phyloP scores from a whole-genome alignment of 1,284 basidiomycete species.

The Heterobasidion parviporum region DNA sequence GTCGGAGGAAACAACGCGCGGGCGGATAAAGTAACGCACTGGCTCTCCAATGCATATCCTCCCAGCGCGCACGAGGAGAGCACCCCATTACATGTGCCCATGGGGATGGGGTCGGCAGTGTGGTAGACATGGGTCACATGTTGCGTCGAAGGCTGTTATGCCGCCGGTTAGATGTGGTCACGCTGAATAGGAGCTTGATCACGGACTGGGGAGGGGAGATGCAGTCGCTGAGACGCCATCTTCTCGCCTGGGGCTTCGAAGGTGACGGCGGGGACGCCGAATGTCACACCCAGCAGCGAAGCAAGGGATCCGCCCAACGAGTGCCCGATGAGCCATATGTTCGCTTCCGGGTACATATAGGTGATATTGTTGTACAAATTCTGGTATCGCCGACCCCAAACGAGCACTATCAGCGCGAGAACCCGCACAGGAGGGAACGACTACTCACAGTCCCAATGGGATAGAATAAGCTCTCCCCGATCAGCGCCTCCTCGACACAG shows the following conservation, averaged over 20 bases:
- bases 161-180: background rate
- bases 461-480: constrained; percentile 87
- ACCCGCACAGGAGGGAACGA: constrained; percentile 1
- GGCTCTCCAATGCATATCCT: constrained; percentile 75
- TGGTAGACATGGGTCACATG: constrained; percentile 82
- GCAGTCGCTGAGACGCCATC: constrained; percentile 78
- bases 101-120: constrained; percentile 80
- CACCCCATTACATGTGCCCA: constrained; percentile 77
- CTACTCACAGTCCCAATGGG: constrained; percentile 67
- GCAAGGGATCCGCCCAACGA: constrained; percentile 83
- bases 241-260: constrained; percentile 92
- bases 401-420: background rate
- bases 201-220: constrained; percentile 76
- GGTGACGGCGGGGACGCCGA: constrained; percentile 84
- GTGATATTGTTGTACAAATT: constrained; percentile 92
- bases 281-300: constrained; percentile 83
- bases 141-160: constrained; percentile 52
- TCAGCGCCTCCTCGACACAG: constrained; percentile 76
- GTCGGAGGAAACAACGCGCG: background rate
- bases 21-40: constrained; percentile 27
- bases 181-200: background rate
- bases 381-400: constrained; percentile 26
- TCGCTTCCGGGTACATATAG: constrained; percentile 87
- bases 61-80: constrained; percentile 64
- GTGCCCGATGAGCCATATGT: constrained; percentile 92